Percentiles rank a stretch among this genome's conserved stretches.
Evolutionary conservation across 768 basidiomycete genomes (phyloP).

Genomic region (Boletellus ananas): DNA sequence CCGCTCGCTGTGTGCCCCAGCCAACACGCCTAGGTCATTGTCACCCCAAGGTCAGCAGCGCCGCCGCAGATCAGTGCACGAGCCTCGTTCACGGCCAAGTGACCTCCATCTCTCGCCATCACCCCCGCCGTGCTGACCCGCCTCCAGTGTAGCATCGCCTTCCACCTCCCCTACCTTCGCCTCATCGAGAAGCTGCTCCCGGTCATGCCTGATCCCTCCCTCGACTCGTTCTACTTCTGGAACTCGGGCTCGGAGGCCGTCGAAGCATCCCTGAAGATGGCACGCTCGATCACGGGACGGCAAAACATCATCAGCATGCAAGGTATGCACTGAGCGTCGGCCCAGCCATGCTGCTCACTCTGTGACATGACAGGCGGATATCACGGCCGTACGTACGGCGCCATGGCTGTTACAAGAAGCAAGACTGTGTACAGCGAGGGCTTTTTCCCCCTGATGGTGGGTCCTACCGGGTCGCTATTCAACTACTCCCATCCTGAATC

Average conservation of each 20-base stretch:
- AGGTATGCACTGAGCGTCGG: slow-evolving; percentile 39
- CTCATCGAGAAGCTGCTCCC: slow-evolving; percentile 85
- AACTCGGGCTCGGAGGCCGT: slow-evolving; percentile 95
- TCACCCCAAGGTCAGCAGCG: slow-evolving; percentile 80
- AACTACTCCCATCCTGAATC: background rate
- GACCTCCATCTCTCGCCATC: background rate
- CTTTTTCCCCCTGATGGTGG: slow-evolving; percentile 77
- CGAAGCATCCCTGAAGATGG: slow-evolving; percentile 87
- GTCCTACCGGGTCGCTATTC: slow-evolving; percentile 13
- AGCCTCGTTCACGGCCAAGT: slow-evolving; percentile 78
- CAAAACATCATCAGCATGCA: slow-evolving; percentile 93
- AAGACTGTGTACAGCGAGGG: slow-evolving; percentile 89
- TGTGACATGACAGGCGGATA: slow-evolving; percentile 53
- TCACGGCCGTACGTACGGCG: slow-evolving; percentile 91
- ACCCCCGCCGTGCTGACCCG: background rate
- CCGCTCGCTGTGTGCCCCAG: background rate
- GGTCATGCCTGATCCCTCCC: slow-evolving; percentile 84
- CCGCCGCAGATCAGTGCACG: slow-evolving; percentile 86
- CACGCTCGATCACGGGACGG: slow-evolving; percentile 67
- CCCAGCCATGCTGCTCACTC: background rate
- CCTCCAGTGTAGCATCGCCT: slow-evolving; percentile 84
- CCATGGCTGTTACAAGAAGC: slow-evolving; percentile 90
- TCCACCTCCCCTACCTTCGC: slow-evolving; percentile 80
- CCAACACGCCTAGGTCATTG: slow-evolving; percentile 60
- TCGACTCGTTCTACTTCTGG: slow-evolving; percentile 97